Base-by-base conservation (phyloP, 208 protist species). In the Trypanosomatidae sp. region DNA sequence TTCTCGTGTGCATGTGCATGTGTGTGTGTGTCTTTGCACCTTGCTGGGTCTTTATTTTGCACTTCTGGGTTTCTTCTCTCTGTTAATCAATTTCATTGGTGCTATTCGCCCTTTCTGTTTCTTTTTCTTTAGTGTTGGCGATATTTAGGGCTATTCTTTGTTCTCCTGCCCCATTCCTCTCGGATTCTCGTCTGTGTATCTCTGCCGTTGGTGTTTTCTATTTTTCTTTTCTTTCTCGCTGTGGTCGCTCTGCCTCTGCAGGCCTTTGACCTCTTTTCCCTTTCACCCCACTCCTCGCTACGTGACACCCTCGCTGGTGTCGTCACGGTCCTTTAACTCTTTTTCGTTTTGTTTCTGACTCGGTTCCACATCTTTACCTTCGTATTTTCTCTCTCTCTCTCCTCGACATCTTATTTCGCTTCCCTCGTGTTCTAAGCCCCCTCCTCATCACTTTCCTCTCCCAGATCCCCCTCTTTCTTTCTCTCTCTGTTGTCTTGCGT, bases 321-420 rank as follows among this genome's bases (percentile, higher is more conserved):
- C 17, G 17, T 13, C 49, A 53, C 49, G 19, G 2, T 28, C 28
- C 12, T 36, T 10, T 1, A 36, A 17, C 30, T 62, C 28, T 39
- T 62, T 39, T 62, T 62, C 28, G n/a, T 36, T 62, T 62, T 53
- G 7, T 55, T 55, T 55, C 50, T 55, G 22, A 55, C n/a, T 62
- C 17, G n/a, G 56, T 22, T 62, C 30, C 56, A 62, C 56, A 28
- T 62, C 56, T 62, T 36, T 36, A 39, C 30, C 28, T 62, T 36
- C 6, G 7, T 62, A 12, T 6, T 15, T 62, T 15, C 15, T 17
- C 56, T 39, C 56, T 3, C 28, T 19, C 56, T 33, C 28, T n/a
- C 55, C 30, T n/a, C 55, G 3, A n/a, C 56, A 19, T 25, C 28
- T 36, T 12, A 19, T 62, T 28, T 19, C 8, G 5, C 47, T 22